Percentiles rank a stretch among this genome's conserved stretches.
Conservation (phyloP, 2,329 filamentous ascomycete genomes). For the Colletotrichum tofieldiae region DNA sequence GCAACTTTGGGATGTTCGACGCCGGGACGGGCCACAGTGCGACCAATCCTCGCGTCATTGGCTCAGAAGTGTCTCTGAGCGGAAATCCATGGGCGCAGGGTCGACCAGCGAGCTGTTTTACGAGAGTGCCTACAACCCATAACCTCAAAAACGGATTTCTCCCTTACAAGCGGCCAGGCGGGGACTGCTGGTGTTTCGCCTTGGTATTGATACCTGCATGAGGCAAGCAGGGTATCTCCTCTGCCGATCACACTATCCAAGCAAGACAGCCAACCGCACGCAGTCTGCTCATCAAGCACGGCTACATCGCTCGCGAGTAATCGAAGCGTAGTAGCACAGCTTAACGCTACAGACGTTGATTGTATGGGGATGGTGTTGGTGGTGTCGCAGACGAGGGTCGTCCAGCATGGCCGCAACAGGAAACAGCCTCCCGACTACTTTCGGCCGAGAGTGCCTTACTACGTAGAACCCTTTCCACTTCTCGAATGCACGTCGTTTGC, state of each 20-base stretch:
- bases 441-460: not conserved
- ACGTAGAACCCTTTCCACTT: not conserved
- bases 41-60: not conserved
- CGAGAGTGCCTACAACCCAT: not conserved
- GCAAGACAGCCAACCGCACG: slow-evolving; percentile 18
- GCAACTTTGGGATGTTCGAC: not conserved
- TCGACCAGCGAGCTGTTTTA: not conserved
- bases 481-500: not conserved
- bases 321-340: not conserved
- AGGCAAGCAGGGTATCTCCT: slow-evolving; percentile 4
- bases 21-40: not conserved
- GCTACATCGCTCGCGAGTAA: not conserved
- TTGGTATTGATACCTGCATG: slow-evolving; percentile 14
- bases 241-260: slow-evolving; percentile 21
- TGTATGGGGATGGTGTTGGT: not conserved
- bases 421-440: not conserved
- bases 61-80: slow-evolving; percentile 9
- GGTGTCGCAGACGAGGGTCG: not conserved
- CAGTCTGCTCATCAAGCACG: slow-evolving; percentile 4
- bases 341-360: not conserved
- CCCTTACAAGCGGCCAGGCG: slow-evolving; percentile 14
- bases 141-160: not conserved
- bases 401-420: not conserved
- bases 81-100: slow-evolving; percentile 1
- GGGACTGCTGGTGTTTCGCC: not conserved